Conservation (phyloP, 2,329 filamentous ascomycete genomes). For the Calonectria ilicicola region DNA sequence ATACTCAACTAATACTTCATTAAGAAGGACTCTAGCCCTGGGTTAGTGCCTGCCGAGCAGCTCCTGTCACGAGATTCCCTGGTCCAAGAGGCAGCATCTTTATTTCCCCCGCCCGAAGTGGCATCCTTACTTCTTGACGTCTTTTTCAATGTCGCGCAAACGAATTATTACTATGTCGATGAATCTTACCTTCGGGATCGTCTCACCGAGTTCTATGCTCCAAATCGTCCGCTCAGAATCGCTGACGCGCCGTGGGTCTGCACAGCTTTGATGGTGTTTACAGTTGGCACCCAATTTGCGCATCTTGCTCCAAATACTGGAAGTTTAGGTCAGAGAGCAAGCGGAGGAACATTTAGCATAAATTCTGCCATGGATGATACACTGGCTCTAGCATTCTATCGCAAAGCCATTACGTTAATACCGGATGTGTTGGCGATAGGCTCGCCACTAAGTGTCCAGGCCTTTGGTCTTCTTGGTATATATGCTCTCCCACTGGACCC, state of each 20-base stretch:
- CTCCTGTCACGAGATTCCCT: conserved; percentile 18
- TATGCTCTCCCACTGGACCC: conserved; percentile 35
- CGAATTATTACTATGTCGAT: conserved; percentile 40
- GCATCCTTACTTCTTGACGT: conserved; percentile 31
- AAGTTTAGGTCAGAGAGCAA: neutral
- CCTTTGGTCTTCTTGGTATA: conserved; percentile 34
- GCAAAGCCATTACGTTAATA: conserved; percentile 24
- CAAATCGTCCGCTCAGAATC: neutral
- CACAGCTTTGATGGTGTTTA: conserved; percentile 37
- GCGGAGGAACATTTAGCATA: conserved; percentile 21
- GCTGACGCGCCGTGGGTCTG: conserved; percentile 35
- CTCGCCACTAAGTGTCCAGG: conserved; percentile 35
- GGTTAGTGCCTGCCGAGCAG: conserved; percentile 2
- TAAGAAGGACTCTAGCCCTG: conserved; percentile 1
- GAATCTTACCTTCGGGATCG: conserved; percentile 29
- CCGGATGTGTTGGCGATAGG: conserved; percentile 31
- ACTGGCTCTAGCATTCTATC: conserved; percentile 28
- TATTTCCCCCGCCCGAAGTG: conserved; percentile 30
- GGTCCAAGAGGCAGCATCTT: conserved; percentile 28
- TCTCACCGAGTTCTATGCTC: conserved; percentile 33
- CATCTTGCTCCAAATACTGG: conserved; percentile 22
- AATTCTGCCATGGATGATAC: conserved; percentile 32
- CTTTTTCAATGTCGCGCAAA: conserved; percentile 38
- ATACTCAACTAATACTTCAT: neutral
- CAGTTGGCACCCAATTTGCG: conserved; percentile 36